Conservation (phyloP, 2,329 filamentous ascomycete species). For the Monilinia fructicola region DNA sequence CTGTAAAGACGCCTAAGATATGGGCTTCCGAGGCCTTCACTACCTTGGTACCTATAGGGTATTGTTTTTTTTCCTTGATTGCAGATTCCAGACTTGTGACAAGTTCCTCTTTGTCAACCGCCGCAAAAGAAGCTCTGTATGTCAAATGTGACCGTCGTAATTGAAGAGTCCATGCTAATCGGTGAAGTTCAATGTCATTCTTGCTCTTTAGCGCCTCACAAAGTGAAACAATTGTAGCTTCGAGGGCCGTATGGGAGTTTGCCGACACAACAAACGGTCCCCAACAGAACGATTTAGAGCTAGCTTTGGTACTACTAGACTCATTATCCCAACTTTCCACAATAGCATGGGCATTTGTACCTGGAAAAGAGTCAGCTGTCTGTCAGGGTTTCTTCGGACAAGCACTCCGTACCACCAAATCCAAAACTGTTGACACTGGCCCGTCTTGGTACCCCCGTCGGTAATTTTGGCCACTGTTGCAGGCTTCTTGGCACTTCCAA, state of each 20-base stretch:
- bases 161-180: no score
- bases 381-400: no score
- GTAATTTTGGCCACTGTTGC: neutral
- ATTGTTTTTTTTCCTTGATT: no score
- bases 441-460: neutral
- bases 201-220: no score
- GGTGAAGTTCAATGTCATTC: no score
- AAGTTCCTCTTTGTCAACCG: no score
- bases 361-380: neutral
- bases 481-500: neutral
- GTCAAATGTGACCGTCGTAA: no score
- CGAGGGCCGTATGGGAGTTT: neutral
- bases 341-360: neutral
- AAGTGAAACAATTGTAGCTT: no score
- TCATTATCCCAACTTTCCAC: neutral
- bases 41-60: no score
- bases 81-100: no score
- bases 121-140: no score
- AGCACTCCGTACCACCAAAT: neutral
- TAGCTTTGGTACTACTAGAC: no score
- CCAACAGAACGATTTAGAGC: neutral
- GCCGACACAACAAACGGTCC: neutral
- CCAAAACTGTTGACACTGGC: neutral
- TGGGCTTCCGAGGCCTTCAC: neutral
- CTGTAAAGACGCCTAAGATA: neutral